Base-by-base conservation (phyloP, 805 yeast genomes). In the Isabelozyma rhagii region DNA sequence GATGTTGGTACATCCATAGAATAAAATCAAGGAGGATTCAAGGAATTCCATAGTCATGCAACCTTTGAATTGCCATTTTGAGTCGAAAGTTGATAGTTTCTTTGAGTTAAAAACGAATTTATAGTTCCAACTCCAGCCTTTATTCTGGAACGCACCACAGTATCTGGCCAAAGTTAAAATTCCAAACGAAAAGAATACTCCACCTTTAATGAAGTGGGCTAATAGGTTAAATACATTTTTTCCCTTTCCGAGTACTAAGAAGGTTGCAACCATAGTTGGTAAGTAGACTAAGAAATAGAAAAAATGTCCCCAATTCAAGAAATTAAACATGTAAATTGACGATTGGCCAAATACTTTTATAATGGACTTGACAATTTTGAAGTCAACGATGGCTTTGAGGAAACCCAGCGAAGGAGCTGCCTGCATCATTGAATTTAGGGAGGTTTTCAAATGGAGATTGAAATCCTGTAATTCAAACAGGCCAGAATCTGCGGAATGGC, bases 171-270 rank as follows among this genome's bases (percentile, higher is more conserved):
- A 74, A n/a, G 96, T 80, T 5, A 91, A 63, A 7, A 92, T 52
- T 17, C 99, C 99, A 39, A 87, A 71, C 5, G 76, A 54, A 51
- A 90, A 77, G 63, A 93, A 93, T 2, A 93, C 94, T 25, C 93
- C 94, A 52, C 99, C 99, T 68, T 93, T 93, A 66, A 93, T 93
- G 78, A 90, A 89, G 68, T 93, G 99, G 1, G 99, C 99, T 50
- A 93, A 76, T 47, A 93, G 67, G 58, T 89, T 90, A 72, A 89
- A 93, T 11, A 92, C 85, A 17, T 74, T 73, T 10, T 58, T 62
- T 3, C 83, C 92, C 66, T 80, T 69, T 39, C 96, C 98, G 59
- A 91, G 67, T 40, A 85, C 62, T 47, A 79, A 80, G 42, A 88
- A 87, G 5, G 87, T 84, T 6, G 90, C 89, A 29, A 83, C 61